Evolutionary conservation across 805 yeast genomes (phyloP), one percentile per base, ranked within the genome.

Genomic region (Wickerhamiella hasegawae): DNA sequence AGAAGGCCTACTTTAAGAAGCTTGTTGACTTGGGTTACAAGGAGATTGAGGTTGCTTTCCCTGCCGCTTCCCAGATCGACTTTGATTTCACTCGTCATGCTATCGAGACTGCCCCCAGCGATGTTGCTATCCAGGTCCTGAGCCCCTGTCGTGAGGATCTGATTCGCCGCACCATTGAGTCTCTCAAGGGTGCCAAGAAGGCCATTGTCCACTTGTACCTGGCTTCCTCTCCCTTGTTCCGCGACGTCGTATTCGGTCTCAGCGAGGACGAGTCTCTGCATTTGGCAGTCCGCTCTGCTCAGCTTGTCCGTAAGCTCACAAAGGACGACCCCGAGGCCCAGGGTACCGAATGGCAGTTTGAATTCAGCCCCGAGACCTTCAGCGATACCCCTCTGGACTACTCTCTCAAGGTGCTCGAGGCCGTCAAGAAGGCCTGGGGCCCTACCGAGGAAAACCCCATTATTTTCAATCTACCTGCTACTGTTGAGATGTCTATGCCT

Each of bases 41-140:
- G 52, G 90, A 79, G 54, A 79, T 79, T 39, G 90, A 79, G 55
- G 90, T 80, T 16, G 72, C 84, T 0, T 79, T 79, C 56, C 90
- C 90, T 4, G 66, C 80, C 14, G 90, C 90, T 3, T 72, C 82
- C 3, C 85, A 78, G 52, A 65, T 70, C 20, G 90, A 80, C 56
- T 79, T 78, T 48, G 87, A 79, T 49, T 80, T 79, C 57, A 79
- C 90, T 23, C 63, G 81, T 33, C 73, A 63, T 49, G 83, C 84
- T 24, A 73, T 78, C 18, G 76, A 73, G 49, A 66, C 66, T 40
- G 78, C 80, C 5, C 92, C 92, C 2, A 73, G 60, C 17, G 90
- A 80, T 48, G 87, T 79, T 15, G 64, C 75, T 27, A 71, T 79
- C 47, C 90, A 80, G 58, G 84, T 75, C 32, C 65, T 79, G 39